Conservation (phyloP, 148 eudicot genomes). For the Gaultheria prostrata region DNA sequence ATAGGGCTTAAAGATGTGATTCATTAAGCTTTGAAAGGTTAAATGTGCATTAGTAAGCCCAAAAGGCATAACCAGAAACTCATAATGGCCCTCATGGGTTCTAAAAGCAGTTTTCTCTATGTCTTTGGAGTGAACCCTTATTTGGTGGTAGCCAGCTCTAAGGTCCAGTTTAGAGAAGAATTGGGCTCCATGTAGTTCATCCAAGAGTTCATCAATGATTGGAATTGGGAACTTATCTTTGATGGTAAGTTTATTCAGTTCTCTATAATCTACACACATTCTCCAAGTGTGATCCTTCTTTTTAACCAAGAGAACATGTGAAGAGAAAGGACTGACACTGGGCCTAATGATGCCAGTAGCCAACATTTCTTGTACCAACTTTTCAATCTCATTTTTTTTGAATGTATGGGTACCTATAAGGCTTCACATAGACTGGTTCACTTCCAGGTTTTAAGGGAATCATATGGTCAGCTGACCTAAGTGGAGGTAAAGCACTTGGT, state of each 20-base stretch:
- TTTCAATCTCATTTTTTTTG: constrained; percentile 5
- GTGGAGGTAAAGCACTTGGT: not conserved
- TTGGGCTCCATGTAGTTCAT: not conserved
- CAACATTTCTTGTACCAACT: not conserved
- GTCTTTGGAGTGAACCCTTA: not conserved
- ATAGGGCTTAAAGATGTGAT: not conserved
- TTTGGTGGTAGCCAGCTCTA: no score
- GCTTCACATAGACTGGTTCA: not conserved
- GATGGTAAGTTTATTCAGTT: not conserved
- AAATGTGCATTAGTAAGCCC: not conserved
- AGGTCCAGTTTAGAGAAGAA: not conserved
- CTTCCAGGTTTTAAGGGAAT: not conserved
- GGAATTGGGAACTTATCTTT: not conserved
- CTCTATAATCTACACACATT: constrained; percentile 1
- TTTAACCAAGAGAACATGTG: not conserved
- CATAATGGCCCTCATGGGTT: not conserved
- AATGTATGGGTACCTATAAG: constrained; percentile 1
- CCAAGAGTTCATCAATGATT: not conserved
- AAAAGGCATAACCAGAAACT: constrained; percentile 9
- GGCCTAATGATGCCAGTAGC: not conserved
- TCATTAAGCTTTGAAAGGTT: constrained; percentile 4
- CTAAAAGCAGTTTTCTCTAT: not conserved
- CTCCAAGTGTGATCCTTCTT: not conserved
- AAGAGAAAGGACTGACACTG: not conserved
- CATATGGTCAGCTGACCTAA: not conserved